Evolutionary conservation across 805 yeast genomes (phyloP).

Genomic region (Metschnikowia santaceciliae): DNA sequence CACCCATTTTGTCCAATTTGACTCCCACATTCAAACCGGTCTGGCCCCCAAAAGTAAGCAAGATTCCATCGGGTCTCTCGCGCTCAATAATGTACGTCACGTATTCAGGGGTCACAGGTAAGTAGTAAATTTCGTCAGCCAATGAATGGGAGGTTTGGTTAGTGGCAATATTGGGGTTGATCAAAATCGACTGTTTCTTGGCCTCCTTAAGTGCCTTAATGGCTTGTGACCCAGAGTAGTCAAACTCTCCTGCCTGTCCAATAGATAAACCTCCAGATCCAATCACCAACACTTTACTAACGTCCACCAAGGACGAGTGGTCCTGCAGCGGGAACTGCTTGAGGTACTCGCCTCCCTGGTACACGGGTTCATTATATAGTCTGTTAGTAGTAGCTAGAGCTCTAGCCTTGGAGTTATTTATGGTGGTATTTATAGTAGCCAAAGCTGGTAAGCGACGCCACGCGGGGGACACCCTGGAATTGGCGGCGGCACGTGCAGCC

Average conservation of each 20-base stretch:
- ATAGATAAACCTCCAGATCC: conserved; percentile 97
- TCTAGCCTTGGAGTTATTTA: background rate
- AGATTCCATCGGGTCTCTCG: conserved; percentile 93
- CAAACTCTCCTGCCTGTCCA: conserved; percentile 99
- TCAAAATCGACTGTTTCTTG: conserved; percentile 75
- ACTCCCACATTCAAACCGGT: conserved; percentile 97
- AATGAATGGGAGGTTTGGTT: conserved; percentile 93
- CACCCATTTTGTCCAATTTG: conserved; percentile 90
- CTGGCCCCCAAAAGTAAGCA: conserved; percentile 97
- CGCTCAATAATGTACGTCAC: conserved; percentile 92
- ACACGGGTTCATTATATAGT: conserved; percentile 25
- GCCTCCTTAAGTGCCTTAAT: conserved; percentile 93
- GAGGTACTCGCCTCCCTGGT: conserved; percentile 62
- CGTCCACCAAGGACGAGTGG: conserved; percentile 71
- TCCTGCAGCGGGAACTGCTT: conserved; percentile 56
- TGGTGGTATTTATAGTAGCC: background rate
- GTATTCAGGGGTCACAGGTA: conserved; percentile 96
- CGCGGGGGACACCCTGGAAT: background rate
- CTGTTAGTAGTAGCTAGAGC: conserved; percentile 1
- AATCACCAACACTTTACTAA: conserved; percentile 79
- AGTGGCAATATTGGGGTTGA: conserved; percentile 95
- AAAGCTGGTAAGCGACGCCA: background rate
- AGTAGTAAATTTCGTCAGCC: conserved; percentile 92
- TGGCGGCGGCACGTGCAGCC: conserved; percentile 6
- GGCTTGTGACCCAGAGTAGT: conserved; percentile 96